A percentile compares a stretch with the other conserved stretches of the same genome.
Evolutionary conservation across 768 basidiomycete species (phyloP).

Genomic region (Termitomyces sp.): DNA sequence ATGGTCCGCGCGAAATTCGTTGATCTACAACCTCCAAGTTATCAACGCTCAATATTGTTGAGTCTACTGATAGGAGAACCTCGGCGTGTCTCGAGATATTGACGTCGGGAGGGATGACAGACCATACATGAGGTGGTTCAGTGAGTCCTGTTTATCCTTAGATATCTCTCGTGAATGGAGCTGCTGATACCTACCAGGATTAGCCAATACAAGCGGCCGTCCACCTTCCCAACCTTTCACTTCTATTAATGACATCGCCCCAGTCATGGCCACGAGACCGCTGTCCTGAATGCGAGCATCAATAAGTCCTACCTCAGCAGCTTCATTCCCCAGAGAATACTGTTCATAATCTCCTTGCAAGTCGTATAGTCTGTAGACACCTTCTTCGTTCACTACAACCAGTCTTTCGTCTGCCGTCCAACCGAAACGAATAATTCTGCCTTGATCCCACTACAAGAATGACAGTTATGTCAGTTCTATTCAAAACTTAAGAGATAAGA

Average conservation of each 20-base stretch:
- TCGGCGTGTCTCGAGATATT: conserved; percentile 89
- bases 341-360: conserved; percentile 83
- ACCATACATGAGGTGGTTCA: conserved; percentile 81
- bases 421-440: conserved; percentile 75
- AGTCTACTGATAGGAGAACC: conserved; percentile 76
- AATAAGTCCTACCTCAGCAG: conserved; percentile 74
- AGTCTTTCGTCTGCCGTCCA: conserved; percentile 84
- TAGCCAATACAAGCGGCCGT: conserved; percentile 66
- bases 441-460: conserved; percentile 80
- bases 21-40: conserved; percentile 88
- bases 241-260: conserved; percentile 71
- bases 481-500: conserved; percentile 12
- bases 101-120: conserved; percentile 83
- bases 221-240: conserved; percentile 86
- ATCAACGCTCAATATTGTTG: conserved; percentile 81
- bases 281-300: conserved; percentile 84
- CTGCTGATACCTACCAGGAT: conserved; percentile 51
- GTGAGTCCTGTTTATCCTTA: conserved; percentile 49
- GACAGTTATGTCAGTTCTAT: conserved; percentile 10
- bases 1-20: conserved; percentile 83
- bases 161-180: neutral
- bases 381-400: conserved; percentile 87
- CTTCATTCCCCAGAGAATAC: conserved; percentile 78
- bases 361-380: conserved; percentile 86
- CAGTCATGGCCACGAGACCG: conserved; percentile 83